Percentiles rank a stretch among this genome's conserved stretches.
Evolutionary conservation across 441 rosid species (phyloP).

Genomic region (Populus hybrid): DNA sequence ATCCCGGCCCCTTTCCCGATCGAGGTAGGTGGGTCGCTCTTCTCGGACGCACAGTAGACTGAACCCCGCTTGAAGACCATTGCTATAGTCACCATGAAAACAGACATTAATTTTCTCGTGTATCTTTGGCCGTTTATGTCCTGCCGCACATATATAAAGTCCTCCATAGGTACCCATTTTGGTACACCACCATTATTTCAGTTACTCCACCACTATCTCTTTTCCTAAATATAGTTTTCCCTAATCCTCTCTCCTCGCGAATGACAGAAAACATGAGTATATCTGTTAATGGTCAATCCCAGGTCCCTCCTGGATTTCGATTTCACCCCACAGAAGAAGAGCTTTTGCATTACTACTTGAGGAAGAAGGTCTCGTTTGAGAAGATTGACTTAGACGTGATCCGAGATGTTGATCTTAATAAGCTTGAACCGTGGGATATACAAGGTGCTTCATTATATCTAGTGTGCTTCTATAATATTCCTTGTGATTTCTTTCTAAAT

Average conservation of each 20-base stretch:
- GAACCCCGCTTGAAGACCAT: conserved; percentile 22
- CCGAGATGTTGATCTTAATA: conserved; percentile 89
- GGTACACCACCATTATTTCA: conserved; percentile 21
- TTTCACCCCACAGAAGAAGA: conserved; percentile 76
- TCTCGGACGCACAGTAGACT: conserved; percentile 28
- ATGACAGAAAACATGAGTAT: conserved; percentile 64
- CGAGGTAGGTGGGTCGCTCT: conserved; percentile 29
- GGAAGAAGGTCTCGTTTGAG: conserved; percentile 70
- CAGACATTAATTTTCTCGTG: conserved; percentile 5
- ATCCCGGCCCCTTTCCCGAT: conserved; percentile 13
- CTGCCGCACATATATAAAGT: conserved; percentile 24
- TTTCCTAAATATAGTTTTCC: not conserved
- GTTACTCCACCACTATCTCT: conserved; percentile 8
- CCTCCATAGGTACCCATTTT: conserved; percentile 29
- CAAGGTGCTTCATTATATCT: conserved; percentile 49
- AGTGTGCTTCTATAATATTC: not conserved
- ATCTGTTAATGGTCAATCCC: conserved; percentile 82
- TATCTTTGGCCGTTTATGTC: conserved; percentile 25
- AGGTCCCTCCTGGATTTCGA: conserved; percentile 89
- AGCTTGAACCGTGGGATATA: conserved; percentile 97
- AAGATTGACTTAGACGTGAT: conserved; percentile 88
- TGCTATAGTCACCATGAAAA: conserved; percentile 16
- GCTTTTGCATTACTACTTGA: conserved; percentile 78
- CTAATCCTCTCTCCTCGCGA: not conserved
- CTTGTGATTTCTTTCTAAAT: not conserved